Percentiles rank a stretch among this genome's conserved stretches.
Conservation (phyloP, 305 asterid species). For the Fraxinus greggii region DNA sequence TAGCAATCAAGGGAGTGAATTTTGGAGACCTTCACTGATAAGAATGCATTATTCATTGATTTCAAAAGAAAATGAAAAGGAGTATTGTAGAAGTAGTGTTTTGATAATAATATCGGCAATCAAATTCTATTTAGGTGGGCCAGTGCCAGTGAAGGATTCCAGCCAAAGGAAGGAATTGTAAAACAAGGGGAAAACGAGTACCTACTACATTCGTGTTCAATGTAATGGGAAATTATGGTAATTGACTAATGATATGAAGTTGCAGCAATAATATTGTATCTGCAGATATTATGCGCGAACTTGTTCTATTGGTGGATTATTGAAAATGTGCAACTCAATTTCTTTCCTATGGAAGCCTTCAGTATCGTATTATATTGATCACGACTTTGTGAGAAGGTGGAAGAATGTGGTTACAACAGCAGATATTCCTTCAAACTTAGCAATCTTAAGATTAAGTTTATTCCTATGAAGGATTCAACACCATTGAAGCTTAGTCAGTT, state of each 20-base stretch:
- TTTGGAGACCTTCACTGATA: not conserved
- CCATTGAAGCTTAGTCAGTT: not conserved
- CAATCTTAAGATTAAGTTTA: not conserved
- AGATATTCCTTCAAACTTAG: not conserved
- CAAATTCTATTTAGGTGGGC: not conserved
- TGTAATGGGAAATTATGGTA: not conserved
- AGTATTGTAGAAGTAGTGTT: not conserved
- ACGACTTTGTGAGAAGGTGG: not conserved
- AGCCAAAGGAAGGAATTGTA: not conserved
- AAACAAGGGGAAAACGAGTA: not conserved
- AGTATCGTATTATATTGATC: not conserved
- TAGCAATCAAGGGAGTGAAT: not conserved
- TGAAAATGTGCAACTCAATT: not conserved
- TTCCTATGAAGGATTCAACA: not conserved
- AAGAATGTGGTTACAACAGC: not conserved
- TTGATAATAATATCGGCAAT: not conserved
- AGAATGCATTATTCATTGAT: not conserved
- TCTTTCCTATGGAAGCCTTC: not conserved
- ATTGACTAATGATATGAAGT: not conserved
- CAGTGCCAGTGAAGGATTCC: not conserved
- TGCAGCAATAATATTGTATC: not conserved
- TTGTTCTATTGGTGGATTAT: not conserved
- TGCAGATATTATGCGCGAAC: not conserved
- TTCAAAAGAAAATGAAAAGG: not conserved
- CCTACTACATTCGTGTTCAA: not conserved